Conservation (phyloP, 2,329 filamentous ascomycete species). For the Phyllosticta paracitricarpa region DNA sequence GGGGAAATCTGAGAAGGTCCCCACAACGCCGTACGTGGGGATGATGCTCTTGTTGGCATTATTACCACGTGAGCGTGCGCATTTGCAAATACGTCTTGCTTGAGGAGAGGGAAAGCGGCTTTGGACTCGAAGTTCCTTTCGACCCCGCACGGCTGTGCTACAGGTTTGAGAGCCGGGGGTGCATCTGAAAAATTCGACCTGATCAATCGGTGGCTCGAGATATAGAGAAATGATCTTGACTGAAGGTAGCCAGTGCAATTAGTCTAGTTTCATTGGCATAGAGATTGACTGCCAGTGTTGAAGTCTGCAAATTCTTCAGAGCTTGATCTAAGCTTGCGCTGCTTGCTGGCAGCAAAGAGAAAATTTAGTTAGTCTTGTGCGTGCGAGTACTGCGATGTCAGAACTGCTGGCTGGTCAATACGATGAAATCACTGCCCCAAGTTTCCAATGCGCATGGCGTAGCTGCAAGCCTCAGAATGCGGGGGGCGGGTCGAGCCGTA, state of each 20-base stretch:
- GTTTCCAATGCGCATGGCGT: background rate
- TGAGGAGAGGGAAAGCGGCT: background rate
- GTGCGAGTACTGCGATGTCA: background rate
- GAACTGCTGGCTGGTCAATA: background rate
- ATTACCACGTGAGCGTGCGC: background rate
- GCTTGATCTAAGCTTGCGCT: no score
- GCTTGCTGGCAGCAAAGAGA: no score
- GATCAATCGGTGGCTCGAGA: no score
- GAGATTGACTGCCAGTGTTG: no score
- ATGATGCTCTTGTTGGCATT: background rate
- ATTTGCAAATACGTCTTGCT: background rate
- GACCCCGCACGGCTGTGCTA: no score
- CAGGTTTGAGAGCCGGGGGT: no score
- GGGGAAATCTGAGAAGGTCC: background rate
- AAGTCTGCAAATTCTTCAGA: no score
- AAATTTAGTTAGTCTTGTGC: no score
- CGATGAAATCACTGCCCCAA: background rate
- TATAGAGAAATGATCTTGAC: no score
- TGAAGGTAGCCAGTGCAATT: no score
- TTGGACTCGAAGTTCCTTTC: background rate
- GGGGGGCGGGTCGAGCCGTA: background rate
- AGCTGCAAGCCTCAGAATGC: background rate
- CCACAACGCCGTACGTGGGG: background rate
- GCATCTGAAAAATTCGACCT: no score
- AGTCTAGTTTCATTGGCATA: no score